Percentiles rank a stretch among this genome's conserved stretches.
Conservation (phyloP, 2,329 filamentous ascomycete genomes). For the Apiospora malaysiana region DNA sequence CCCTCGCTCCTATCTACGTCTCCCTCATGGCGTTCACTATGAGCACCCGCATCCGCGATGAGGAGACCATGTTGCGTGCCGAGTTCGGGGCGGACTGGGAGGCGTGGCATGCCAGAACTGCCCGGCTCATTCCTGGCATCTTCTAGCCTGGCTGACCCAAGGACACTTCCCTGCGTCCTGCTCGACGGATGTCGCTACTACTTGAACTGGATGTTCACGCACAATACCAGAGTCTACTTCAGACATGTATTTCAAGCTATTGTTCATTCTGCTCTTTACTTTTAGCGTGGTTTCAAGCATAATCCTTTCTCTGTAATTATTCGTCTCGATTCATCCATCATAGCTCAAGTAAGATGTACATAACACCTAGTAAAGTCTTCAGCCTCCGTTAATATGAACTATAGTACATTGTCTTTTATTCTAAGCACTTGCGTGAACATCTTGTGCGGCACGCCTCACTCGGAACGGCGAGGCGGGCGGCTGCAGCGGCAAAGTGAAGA, state of each 20-base stretch:
- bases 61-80: constrained; percentile 55
- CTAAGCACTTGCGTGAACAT: neutral
- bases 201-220: neutral
- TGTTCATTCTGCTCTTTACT: neutral
- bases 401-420: neutral
- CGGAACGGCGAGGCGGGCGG: neutral
- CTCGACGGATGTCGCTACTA: neutral
- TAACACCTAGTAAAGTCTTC: neutral
- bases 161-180: too few species aligned
- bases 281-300: neutral
- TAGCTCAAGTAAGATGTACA: neutral
- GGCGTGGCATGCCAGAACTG: constrained; percentile 52
- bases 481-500: constrained; percentile 10
- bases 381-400: neutral
- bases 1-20: constrained; percentile 25
- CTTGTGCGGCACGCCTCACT: neutral
- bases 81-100: constrained; percentile 56
- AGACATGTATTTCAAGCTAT: neutral
- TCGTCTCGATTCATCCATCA: neutral
- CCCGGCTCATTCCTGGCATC: constrained; percentile 53
- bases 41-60: constrained; percentile 49
- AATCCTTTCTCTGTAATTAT: neutral
- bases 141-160: constrained; percentile 34
- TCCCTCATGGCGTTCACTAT: constrained; percentile 31
- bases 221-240: neutral